Conservation (phyloP, 2,329 filamentous ascomycete genomes). For the Eutypa lata region DNA sequence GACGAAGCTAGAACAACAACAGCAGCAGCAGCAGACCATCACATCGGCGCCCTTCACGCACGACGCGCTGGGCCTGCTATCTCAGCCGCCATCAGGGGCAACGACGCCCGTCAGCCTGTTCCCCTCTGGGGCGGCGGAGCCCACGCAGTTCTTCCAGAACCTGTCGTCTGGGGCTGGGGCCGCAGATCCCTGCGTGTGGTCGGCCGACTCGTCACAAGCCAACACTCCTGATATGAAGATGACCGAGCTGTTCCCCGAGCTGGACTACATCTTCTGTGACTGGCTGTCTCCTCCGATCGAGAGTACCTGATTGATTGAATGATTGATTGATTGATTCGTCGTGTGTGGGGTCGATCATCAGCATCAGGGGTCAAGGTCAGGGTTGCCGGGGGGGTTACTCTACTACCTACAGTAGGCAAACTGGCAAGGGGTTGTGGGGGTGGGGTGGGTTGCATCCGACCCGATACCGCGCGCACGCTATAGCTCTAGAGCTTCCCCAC, state of each 20-base stretch:
- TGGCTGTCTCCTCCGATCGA: background rate
- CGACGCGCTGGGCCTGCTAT: background rate
- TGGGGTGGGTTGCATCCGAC: no score
- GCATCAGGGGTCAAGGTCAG: background rate
- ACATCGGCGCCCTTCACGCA: background rate
- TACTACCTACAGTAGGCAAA: no score
- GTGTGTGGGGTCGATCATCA: background rate
- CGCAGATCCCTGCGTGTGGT: background rate
- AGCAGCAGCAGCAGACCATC: background rate
- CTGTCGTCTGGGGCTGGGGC: background rate
- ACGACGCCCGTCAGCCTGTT: background rate
- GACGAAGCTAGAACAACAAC: background rate
- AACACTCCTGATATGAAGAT: background rate
- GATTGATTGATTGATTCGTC: background rate
- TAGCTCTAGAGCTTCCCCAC: no score
- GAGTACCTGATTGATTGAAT: background rate
- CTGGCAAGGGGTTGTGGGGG: no score
- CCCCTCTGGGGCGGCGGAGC: background rate
- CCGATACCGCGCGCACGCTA: no score
- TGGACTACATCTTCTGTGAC: background rate
- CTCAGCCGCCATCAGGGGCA: background rate
- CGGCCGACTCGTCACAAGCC: background rate
- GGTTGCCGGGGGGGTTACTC: no score
- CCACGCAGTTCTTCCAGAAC: background rate
- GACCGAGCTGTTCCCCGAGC: background rate